Percentiles rank a stretch among this genome's conserved stretches.
Evolutionary conservation across 306 rosid genomes (phyloP).

Genomic region (Canavalia gladiata): DNA sequence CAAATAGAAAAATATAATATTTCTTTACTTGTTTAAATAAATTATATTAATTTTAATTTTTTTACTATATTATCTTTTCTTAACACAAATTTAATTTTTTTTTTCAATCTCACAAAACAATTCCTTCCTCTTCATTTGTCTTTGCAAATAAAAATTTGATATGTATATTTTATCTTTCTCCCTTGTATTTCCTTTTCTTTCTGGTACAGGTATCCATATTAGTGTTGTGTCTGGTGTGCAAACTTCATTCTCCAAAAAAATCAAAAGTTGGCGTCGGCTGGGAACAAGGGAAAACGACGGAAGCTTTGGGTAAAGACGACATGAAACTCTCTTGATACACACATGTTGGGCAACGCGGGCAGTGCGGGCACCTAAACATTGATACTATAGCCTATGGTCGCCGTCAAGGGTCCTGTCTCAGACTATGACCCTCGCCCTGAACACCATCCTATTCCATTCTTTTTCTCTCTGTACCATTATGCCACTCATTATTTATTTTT

Average conservation of each 20-base stretch:
- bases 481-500: not conserved
- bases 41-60: no score
- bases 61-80: no score
- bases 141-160: no score
- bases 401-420: slow-evolving; percentile 44
- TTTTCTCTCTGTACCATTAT: slow-evolving; percentile 18
- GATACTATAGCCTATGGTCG: slow-evolving; percentile 49
- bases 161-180: no score
- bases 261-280: not conserved
- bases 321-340: not conserved
- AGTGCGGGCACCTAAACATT: slow-evolving; percentile 59
- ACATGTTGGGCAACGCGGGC: slow-evolving; percentile 61
- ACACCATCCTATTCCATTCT: slow-evolving; percentile 2
- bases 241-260: slow-evolving; percentile 36
- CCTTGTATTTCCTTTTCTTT: no score
- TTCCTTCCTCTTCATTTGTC: no score
- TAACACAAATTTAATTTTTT: no score
- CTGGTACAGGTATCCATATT: no score
- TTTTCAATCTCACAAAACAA: no score
- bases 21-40: no score
- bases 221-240: slow-evolving; percentile 36
- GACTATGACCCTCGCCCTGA: slow-evolving; percentile 23
- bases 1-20: no score
- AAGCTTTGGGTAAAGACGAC: slow-evolving; percentile 42
- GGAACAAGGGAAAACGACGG: slow-evolving; percentile 69